These are phyloP conservation scores for Quercus lobata DNA, from an alignment of 331 rosid genomes.

Conservation along the genomic window DNA sequence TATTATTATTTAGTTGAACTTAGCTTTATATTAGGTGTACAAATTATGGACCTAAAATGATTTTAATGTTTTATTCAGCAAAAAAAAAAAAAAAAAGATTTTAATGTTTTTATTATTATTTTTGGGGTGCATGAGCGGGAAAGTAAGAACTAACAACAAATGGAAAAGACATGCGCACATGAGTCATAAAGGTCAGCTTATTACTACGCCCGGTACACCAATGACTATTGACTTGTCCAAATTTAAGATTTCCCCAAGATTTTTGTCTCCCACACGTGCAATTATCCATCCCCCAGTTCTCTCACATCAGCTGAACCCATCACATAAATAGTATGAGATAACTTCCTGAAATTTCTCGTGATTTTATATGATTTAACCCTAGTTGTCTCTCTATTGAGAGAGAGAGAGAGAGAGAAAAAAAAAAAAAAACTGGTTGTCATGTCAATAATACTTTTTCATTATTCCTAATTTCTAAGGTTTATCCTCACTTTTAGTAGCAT, in stretches of 20 bases:
- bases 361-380: background rate
- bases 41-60: no score
- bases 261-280: constrained; percentile 47
- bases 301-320: background rate
- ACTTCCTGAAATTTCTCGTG: background rate
- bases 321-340: background rate
- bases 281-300: background rate
- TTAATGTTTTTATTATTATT: no score
- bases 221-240: background rate
- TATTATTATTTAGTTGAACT: no score
- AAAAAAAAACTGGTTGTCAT: no score
- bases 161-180: constrained; percentile 13
- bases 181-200: constrained; percentile 9
- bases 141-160: background rate
- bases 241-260: constrained; percentile 36
- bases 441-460: no score
- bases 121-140: background rate
- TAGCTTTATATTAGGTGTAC: no score
- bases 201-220: background rate
- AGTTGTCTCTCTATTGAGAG: no score
- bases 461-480: no score
- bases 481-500: no score
- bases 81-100: no score
- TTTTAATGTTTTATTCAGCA: no score
- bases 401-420: background rate